Evolutionary conservation across 2,329 filamentous ascomycete genomes (phyloP), one percentile per base, ranked within the genome.

Genomic region (Coleophoma eucalyptorum): DNA sequence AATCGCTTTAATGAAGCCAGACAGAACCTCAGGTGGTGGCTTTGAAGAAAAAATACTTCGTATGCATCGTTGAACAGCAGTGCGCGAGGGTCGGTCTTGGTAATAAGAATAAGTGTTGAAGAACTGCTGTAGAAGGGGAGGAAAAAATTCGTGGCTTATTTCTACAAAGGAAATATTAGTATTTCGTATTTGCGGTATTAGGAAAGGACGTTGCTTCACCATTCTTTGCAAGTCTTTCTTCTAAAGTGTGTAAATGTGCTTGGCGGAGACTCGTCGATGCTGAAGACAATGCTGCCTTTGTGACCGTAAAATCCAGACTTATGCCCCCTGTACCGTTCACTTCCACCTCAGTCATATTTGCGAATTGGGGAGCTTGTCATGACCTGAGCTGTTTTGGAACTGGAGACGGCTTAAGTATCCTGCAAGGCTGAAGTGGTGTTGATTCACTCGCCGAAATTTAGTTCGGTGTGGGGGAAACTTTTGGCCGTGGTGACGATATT

Each of bases 41-140:
- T 70, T 72, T 48, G 74, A 75, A 50, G 77, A 77, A 52, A 92
- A 77, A 58, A 93, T 76, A 47, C 83, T 77, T 56, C 77, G 73
- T 50, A 99, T 78, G 66, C 92, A 96, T 71, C 80, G 77, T 67
- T 96, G 89, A 32, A 91, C 90, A 35, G 90, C 90, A 60, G 84
- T 80, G 60, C 94, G 83, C 42, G 94, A 97, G 57, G 82, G 75
- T 62, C 92, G 84, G 71, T 99, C 94, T 69, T 84, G 74, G 70
- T 97, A 99, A 60, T 88, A 83, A 54, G 89, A 82, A 65, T 97
- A 91, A 47, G 92, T 97, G 66, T 84, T 83, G 72, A 97, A 93
- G 32, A 99, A 81, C 33, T 91, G 74, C 54, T 83, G 79, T 56
- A 96, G 73, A 48, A 94, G 68, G 52, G 69, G 67, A 46, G 76